A percentile compares a stretch with the other conserved stretches of the same genome.
Evolutionary conservation across 164 flowering plant species (phyloP).

Genomic region (Annona cherimola): DNA sequence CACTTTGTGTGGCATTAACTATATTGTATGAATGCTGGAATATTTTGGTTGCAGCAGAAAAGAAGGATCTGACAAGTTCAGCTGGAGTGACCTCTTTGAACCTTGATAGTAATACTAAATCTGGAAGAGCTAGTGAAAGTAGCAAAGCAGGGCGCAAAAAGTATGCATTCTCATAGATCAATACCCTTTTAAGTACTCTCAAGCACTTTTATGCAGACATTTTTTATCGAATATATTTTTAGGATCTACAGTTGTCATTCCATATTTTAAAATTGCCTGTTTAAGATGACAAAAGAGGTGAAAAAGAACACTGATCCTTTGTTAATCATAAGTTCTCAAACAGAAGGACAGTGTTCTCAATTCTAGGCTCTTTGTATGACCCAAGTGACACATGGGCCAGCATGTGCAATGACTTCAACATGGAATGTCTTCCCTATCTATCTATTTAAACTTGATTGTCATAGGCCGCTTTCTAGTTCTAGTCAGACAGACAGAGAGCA

Average conservation of each 20-base stretch:
- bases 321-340: no score
- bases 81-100: slow-evolving; percentile 32
- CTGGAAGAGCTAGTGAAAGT: slow-evolving; percentile 57
- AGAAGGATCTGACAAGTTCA: slow-evolving; percentile 32
- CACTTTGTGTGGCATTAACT: background rate
- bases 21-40: background rate
- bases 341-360: no score
- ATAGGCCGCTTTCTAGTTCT: no score
- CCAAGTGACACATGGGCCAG: no score
- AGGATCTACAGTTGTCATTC: background rate
- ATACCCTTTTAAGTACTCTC: background rate
- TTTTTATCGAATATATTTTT: no score
- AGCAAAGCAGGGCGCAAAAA: slow-evolving; percentile 73
- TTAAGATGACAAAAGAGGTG: background rate
- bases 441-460: no score
- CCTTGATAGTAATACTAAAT: slow-evolving; percentile 30
- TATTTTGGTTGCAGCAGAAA: slow-evolving; percentile 33
- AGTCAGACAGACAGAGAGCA: no score
- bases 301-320: no score
- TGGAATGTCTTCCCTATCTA: no score
- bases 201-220: background rate
- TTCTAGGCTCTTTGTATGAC: no score
- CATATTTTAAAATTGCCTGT: background rate
- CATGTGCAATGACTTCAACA: no score
- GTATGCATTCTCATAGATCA: slow-evolving; percentile 29